These are phyloP conservation scores for Plasmodium gallinaceum DNA, from an alignment of 169 alveolate genomes.

Conservation along the genomic window DNA sequence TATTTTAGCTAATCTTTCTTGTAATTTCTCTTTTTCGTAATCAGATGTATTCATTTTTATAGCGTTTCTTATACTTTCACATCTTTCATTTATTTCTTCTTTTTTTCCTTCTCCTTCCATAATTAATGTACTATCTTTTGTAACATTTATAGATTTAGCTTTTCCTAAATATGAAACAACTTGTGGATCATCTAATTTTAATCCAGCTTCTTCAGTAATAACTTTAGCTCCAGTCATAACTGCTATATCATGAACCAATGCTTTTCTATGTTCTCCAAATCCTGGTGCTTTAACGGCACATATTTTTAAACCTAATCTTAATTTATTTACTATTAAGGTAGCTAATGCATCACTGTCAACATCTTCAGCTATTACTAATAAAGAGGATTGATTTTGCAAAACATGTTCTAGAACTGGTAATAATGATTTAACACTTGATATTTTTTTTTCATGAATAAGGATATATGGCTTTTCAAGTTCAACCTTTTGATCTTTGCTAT, in stretches of 20 bases:
- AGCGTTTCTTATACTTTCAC: slow-evolving; percentile 93
- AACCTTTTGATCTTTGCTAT: slow-evolving; percentile 95
- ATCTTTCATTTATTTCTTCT: slow-evolving; percentile 92
- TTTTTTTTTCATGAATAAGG: slow-evolving; percentile 95
- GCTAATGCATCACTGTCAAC: slow-evolving; percentile 99
- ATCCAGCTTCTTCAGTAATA: slow-evolving; percentile 94
- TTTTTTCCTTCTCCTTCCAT: slow-evolving; percentile 97
- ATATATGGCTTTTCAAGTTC: slow-evolving; percentile 97
- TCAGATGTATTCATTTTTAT: slow-evolving; percentile 92
- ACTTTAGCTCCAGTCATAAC: slow-evolving; percentile 96
- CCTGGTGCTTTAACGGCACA: slow-evolving; percentile 98
- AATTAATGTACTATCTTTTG: slow-evolving; percentile 98
- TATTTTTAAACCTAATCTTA: slow-evolving; percentile 97
- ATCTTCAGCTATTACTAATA: slow-evolving; percentile 98
- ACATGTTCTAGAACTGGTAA: slow-evolving; percentile 97
- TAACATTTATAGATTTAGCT: slow-evolving; percentile 95
- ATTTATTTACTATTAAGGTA: slow-evolving; percentile 96
- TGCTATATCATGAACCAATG: slow-evolving; percentile 96
- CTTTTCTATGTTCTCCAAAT: slow-evolving; percentile 98
- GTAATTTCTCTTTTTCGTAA: slow-evolving; percentile 96
- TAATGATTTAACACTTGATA: slow-evolving; percentile 93
- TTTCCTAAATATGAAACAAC: slow-evolving; percentile 90
- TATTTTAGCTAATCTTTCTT: slow-evolving; percentile 98
- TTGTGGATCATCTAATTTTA: slow-evolving; percentile 87
- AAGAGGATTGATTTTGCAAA: slow-evolving; percentile 93